Evolutionary conservation across 768 basidiomycete species (phyloP), one percentile per base, ranked within the genome.

Genomic region (Pisolithus tinctorius): DNA sequence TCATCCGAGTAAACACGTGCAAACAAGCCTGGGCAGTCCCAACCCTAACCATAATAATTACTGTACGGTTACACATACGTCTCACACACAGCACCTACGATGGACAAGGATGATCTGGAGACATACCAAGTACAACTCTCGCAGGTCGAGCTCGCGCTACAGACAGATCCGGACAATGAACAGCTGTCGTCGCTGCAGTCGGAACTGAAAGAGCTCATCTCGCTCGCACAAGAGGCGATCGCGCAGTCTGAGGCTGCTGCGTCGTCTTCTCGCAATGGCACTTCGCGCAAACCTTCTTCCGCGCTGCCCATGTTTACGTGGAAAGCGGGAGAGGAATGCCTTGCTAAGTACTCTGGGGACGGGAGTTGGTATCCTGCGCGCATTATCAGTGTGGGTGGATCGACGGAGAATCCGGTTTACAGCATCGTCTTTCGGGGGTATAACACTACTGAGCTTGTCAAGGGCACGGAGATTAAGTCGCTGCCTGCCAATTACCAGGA

Each of bases 341-440:
- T 91, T 26, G 89, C 89, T 26, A 88, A 87, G 68, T 93, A 90
- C 71, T 86, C 88, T 8, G 80, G 78, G 37, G 93, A 94, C 67
- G 85, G 86, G 40, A 72, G 74, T 54, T 93, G 86, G 83, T 94
- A 94, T 66, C 87, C 93, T 39, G 93, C 91, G 38, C 82, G 89
- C 26, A 89, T 95, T 70, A 87, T 84, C 17, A 85, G 83, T 44
- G 76, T 94, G 47, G 87, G 88, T 52, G 92, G 92, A 41, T 83
- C 88, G 26, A 71, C 79, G 50, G 86, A 89, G 50, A 88, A 91
- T 61, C 80, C 84, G 14, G 85, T 88, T 52, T 95, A 88, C 74
- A 90, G 84, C 66, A 86, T 95, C 61, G 78, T 93, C 34, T 95
- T 93, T 77, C 88, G 89, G 64, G 88, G 85, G 4, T 94, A 94